Evolutionary conservation across 495 filamentous ascomycete genomes (phyloP), one percentile per base, ranked within the genome.

Genomic region (Podospora bellae-mahoneyi): DNA sequence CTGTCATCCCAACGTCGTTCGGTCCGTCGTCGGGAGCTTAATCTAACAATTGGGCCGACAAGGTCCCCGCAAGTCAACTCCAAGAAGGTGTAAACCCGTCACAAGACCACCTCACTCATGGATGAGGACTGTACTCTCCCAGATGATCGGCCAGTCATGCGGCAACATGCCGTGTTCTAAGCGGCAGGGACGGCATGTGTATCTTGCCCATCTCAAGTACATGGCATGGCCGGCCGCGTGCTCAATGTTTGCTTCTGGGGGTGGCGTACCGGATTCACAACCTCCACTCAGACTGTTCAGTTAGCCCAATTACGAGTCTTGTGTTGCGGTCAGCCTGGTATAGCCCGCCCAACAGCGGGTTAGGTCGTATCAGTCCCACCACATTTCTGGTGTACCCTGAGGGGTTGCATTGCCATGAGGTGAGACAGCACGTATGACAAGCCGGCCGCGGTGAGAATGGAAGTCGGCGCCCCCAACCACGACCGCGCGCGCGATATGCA

Each of bases 71-170:
- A 48, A 13, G 2, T 13, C 39, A 48, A 48, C 15, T 48, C 39
- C 5, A 16, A 48, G 39, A 48, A 48, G 39, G 7, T 16, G 39
- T 13, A 48, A 0, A 48, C 9, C 39, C 9, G 39, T 48, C 39
- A 48, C 39, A 48, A 48, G 39, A 48, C 39, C 39, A 23, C 23
- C 23, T 23, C 23, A 23, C 23, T 23, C 23, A 32, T 32, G 30
- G 39, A 13, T 5, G 9, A 10, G 15, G 39, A 48, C 2, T 16
- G 9, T 48, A 16, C 15, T 48, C 15, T 16, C 15, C 39, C 15
- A 48, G 61, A 32, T 61, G 59, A 61, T 53, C 61, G 34, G 61
- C 30, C 61, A 39, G 61, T 63, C 61, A 63, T 32, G 61, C 5
- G 61, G 61, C 20, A 32, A 27, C 32, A 63, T 63, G 34, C 61